These are phyloP conservation scores for Teunomyces lycoperdinae DNA, from an alignment of 805 yeast species.

Conservation along the genomic window DNA sequence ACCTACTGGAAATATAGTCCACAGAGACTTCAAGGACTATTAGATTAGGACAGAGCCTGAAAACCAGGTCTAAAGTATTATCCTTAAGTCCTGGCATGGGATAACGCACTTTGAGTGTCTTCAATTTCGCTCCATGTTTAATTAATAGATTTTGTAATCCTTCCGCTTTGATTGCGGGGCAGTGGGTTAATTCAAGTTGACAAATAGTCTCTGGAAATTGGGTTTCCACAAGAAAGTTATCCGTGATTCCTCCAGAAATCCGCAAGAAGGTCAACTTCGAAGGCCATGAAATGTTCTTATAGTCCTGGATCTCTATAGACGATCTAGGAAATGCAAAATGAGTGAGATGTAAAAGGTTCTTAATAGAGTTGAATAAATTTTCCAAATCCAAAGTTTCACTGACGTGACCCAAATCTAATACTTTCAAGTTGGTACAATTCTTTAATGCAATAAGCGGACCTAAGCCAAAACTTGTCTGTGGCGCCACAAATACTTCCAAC, in stretches of 20 bases:
- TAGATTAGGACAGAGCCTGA: slow-evolving; percentile 75
- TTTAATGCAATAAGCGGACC: slow-evolving; percentile 83
- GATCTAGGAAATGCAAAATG: slow-evolving; percentile 86
- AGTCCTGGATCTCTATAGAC: slow-evolving; percentile 66
- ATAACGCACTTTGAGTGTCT: slow-evolving; percentile 64
- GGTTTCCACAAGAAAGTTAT: slow-evolving; percentile 68
- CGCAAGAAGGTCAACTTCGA: slow-evolving; percentile 66
- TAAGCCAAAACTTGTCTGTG: slow-evolving; percentile 91
- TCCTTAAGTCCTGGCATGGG: slow-evolving; percentile 83
- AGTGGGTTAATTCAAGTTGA: slow-evolving; percentile 76
- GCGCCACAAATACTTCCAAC: slow-evolving; percentile 74
- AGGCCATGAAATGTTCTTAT: slow-evolving; percentile 69
- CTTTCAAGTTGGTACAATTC: slow-evolving; percentile 59
- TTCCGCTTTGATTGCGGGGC: slow-evolving; percentile 70
- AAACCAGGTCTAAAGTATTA: slow-evolving; percentile 69
- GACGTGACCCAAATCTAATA: slow-evolving; percentile 78
- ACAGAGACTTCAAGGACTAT: slow-evolving; percentile 64
- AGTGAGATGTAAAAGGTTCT: slow-evolving; percentile 58
- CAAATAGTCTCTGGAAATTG: slow-evolving; percentile 72
- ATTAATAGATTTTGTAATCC: slow-evolving; percentile 61
- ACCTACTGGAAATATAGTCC: slow-evolving; percentile 62
- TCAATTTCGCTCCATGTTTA: slow-evolving; percentile 64
- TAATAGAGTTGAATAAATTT: slow-evolving; percentile 75
- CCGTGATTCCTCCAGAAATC: slow-evolving; percentile 85
- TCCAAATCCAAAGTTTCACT: slow-evolving; percentile 85